A percentile compares a stretch with the other conserved stretches of the same genome.
These are phyloP conservation scores for Phytophthora idaei DNA, from an alignment of 352 stramenopile species.

Conservation along the genomic window DNA sequence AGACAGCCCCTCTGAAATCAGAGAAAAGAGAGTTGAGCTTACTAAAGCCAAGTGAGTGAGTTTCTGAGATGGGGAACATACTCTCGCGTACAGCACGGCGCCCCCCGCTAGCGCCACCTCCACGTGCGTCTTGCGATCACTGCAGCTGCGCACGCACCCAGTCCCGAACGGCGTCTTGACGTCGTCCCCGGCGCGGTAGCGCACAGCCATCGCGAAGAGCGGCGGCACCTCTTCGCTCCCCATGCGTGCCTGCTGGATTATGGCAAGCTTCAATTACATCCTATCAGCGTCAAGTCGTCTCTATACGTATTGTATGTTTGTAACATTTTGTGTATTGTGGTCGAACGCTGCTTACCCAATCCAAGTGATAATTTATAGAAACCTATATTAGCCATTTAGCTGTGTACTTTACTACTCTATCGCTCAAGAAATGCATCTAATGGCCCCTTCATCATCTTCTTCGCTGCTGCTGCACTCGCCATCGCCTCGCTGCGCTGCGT, in stretches of 20 bases:
- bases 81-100: constrained; percentile 61
- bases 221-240: constrained; percentile 51
- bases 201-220: constrained; percentile 74
- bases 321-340: not conserved
- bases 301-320: constrained; percentile 3
- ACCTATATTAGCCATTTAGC: not conserved
- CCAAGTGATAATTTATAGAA: not conserved
- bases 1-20: constrained; percentile 49
- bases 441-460: constrained; percentile 41
- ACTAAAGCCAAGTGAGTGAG: constrained; percentile 6
- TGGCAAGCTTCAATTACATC: constrained; percentile 14
- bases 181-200: constrained; percentile 63
- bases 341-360: not conserved
- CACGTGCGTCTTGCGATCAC: constrained; percentile 59
- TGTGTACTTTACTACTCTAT: constrained; percentile 14
- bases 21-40: not conserved
- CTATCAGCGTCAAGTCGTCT: not conserved
- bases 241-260: constrained; percentile 14
- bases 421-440: constrained; percentile 54
- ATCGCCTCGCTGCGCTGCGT: constrained; percentile 27
- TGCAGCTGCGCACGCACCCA: constrained; percentile 50
- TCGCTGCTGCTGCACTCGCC: constrained; percentile 7
- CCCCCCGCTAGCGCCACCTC: constrained; percentile 55
- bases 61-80: constrained; percentile 18
- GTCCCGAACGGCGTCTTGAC: constrained; percentile 73